Evolutionary conservation across 768 basidiomycete genomes (phyloP).

Genomic region (Plicaturopsis crispa): DNA sequence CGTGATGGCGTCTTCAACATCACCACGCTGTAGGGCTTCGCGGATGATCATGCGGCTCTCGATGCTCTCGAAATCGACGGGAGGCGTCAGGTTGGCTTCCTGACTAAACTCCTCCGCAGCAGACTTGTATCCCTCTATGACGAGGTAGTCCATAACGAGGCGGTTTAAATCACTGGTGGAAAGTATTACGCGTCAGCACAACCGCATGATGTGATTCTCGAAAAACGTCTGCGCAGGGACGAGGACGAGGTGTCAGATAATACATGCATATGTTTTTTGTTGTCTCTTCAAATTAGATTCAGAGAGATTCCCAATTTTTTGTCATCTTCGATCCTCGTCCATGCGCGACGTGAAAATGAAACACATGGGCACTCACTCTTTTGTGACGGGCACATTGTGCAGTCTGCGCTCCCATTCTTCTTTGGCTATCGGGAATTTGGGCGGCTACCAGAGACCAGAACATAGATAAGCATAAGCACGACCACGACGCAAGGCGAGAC

Average conservation of each 20-base stretch:
- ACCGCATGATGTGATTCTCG: neutral
- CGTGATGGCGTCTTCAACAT: conserved; percentile 94
- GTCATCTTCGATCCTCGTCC: conserved; percentile 60
- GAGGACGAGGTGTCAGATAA: conserved; percentile 64
- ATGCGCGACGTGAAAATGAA: conserved; percentile 9
- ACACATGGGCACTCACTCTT: conserved; percentile 62
- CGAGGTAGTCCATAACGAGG: conserved; percentile 95
- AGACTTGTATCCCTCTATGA: conserved; percentile 94
- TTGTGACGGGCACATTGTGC: conserved; percentile 75
- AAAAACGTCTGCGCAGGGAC: conserved; percentile 16
- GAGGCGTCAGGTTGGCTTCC: conserved; percentile 70
- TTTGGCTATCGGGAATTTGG: conserved; percentile 56
- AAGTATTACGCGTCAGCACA: conserved; percentile 14
- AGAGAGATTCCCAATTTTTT: conserved; percentile 99
- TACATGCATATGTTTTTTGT: conserved; percentile 74
- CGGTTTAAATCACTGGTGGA: conserved; percentile 80
- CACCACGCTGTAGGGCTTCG: conserved; percentile 87
- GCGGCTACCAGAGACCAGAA: conserved; percentile 22
- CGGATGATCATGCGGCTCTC: conserved; percentile 93
- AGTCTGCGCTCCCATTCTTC: conserved; percentile 86
- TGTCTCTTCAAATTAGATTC: conserved; percentile 65
- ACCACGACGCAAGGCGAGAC: conserved; percentile 1
- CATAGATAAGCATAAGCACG: neutral
- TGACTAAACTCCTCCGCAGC: conserved; percentile 93
- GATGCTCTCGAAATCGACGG: conserved; percentile 87